Percentiles rank a stretch among this genome's conserved stretches.
These are phyloP conservation scores for Phlebiopsis gigantea DNA, from an alignment of 768 basidiomycete species.

Conservation along the genomic window DNA sequence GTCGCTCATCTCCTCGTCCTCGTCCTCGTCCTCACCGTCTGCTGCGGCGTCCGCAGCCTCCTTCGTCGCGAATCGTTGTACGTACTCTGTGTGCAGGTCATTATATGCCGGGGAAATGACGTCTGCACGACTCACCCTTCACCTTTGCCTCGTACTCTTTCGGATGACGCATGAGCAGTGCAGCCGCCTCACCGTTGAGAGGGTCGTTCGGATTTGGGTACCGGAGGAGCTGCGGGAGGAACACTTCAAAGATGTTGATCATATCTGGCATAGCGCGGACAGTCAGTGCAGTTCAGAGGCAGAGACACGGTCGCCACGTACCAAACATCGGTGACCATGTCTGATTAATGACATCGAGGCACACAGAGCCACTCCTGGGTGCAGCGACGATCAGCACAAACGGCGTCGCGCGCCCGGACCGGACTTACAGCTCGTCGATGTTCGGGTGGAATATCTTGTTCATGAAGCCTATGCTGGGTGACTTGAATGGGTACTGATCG, in stretches of 20 bases:
- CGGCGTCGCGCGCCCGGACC: neutral
- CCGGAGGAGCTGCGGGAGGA: slow-evolving; percentile 92
- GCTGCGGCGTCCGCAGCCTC: slow-evolving; percentile 78
- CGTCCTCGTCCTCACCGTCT: slow-evolving; percentile 59
- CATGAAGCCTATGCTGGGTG: slow-evolving; percentile 98
- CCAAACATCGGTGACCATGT: slow-evolving; percentile 99
- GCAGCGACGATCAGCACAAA: slow-evolving; percentile 9
- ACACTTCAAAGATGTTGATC: slow-evolving; percentile 99
- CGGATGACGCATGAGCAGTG: slow-evolving; percentile 94
- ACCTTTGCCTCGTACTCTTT: slow-evolving; percentile 94
- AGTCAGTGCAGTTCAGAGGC: neutral
- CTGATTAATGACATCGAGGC: slow-evolving; percentile 97
- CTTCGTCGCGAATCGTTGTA: slow-evolving; percentile 90
- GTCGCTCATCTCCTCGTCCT: slow-evolving; percentile 83
- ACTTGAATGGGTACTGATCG: slow-evolving; percentile 98
- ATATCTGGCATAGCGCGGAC: slow-evolving; percentile 56
- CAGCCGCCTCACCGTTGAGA: slow-evolving; percentile 96
- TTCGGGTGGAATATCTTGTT: slow-evolving; percentile 99
- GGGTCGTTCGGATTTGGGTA: slow-evolving; percentile 96
- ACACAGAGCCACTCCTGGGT: slow-evolving; percentile 90
- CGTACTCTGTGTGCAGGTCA: slow-evolving; percentile 64
- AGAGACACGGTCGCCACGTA: slow-evolving; percentile 33
- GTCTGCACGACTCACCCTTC: slow-evolving; percentile 52
- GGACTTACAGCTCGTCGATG: slow-evolving; percentile 91
- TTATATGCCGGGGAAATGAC: neutral